phyloP scores from a whole-genome alignment of 139 green algal genomes.

The Limnomonas spitsbergensis region DNA sequence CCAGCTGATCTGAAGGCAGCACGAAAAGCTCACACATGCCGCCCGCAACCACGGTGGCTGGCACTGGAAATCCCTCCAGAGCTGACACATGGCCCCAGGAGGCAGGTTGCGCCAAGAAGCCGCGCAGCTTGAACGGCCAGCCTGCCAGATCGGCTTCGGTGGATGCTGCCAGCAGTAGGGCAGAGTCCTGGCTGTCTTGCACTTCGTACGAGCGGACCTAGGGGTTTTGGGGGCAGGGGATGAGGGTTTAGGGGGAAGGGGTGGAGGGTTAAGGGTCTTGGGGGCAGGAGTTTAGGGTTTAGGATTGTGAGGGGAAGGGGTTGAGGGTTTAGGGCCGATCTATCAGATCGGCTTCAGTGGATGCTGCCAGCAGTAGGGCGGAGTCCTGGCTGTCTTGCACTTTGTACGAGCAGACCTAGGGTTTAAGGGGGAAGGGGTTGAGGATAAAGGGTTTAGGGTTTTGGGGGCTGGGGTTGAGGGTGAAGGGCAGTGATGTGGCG shows the following conservation, averaged over 20 bases:
- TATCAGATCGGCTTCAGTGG: not conserved
- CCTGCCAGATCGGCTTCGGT: not conserved
- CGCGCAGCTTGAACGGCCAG: not conserved
- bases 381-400: not conserved
- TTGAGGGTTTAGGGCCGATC: not conserved
- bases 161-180: slow-evolving; percentile 1
- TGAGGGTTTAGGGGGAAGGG: not conserved
- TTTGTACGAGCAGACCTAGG: not conserved
- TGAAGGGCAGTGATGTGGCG: too few relatives aligned
- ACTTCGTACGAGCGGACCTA: slow-evolving; percentile 7
- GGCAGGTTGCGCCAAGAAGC: not conserved
- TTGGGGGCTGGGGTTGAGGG: too few relatives aligned
- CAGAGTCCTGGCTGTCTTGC: not conserved
- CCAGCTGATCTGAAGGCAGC: not conserved
- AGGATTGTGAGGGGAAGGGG: not conserved
- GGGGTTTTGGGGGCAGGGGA: not conserved
- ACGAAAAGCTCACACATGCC: slow-evolving; percentile 8
- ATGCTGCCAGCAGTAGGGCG: slow-evolving; percentile 1
- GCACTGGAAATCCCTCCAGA: not conserved
- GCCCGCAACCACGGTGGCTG: not conserved
- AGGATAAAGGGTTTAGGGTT: too few relatives aligned
- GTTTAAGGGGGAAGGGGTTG: not conserved
- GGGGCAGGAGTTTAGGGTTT: not conserved
- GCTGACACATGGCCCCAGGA: not conserved
- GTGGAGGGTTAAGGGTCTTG: not conserved